A percentile compares a stretch with the other conserved stretches of the same genome.
These are phyloP conservation scores for Pyrenophora tritici-repentis DNA, from an alignment of 2,329 filamentous ascomycete species.

Conservation along the genomic window DNA sequence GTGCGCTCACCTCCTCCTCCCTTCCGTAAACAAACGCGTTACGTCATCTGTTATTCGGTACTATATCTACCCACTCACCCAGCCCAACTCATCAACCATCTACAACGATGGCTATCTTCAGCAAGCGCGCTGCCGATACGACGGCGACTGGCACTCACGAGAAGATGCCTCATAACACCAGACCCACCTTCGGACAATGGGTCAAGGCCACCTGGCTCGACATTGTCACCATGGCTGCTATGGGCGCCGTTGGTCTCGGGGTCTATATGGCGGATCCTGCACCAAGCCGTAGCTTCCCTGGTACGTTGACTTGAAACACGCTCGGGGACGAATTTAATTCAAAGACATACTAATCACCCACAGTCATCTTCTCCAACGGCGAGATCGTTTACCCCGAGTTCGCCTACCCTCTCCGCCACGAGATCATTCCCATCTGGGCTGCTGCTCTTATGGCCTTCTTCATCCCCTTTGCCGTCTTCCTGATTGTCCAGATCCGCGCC, in stretches of 20 bases:
- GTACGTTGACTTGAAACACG: too few relatives aligned
- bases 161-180: conserved; percentile 43
- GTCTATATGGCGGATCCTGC: conserved; percentile 70
- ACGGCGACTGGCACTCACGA: conserved; percentile 38
- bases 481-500: conserved; percentile 69
- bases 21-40: conserved; percentile 1
- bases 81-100: neutral
- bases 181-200: conserved; percentile 71
- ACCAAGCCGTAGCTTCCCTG: conserved; percentile 71
- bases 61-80: conserved; percentile 1
- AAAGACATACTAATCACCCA: neutral
- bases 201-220: conserved; percentile 70
- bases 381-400: conserved; percentile 72
- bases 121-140: conserved; percentile 45
- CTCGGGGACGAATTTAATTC: too few relatives aligned
- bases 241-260: conserved; percentile 70
- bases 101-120: conserved; percentile 47
- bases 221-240: conserved; percentile 67
- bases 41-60: conserved; percentile 6
- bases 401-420: conserved; percentile 69
- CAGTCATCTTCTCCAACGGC: conserved; percentile 66
- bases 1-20: neutral
- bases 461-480: conserved; percentile 68
- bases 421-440: conserved; percentile 67
- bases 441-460: conserved; percentile 69